Evolutionary conservation across 257 asterid genomes (phyloP), one percentile per base, ranked within the genome.

Genomic region (Salvia miltiorrhiza): DNA sequence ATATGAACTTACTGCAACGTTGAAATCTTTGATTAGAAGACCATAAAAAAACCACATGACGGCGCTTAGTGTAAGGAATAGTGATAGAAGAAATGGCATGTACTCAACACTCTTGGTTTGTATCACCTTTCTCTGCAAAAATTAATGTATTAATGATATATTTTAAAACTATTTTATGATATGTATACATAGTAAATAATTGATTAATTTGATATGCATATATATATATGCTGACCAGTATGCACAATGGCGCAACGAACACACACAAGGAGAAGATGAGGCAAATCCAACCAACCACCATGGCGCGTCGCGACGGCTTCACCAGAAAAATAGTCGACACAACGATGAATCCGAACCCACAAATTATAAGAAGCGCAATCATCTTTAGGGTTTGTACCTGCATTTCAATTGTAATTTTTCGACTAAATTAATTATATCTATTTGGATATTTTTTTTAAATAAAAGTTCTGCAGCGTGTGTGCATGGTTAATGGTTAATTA

Each of bases 11-110:
- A 89, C 92, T 2, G 90, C 90, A 17, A 87, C 77, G 73, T 76
- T 76, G 23, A 13, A 67, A 73, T 87, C 88, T 16, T 82, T 75
- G 21, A 75, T 70, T 4, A 85, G 58, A 4, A 89, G 69, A 17
- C 96, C 96, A 4, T 89, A 89, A 70, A 87, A 85, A 63, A 85
- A 89, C 88, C 94, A 89, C 78, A 80, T 81, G 54, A 89, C 87
- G 0, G 94, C 88, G 54, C 89, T 89, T 12, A 89, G 68, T 11
- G 96, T 87, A 60, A 89, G 93, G 57, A 83, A 89, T 17, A 85
- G 71, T 6, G 96, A 89, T 19, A 83, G 83, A 14, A 87, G 86
- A 54, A 87, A 66, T 10, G 96, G 96, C 96, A 89, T 89, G 76
- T 77, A 80, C 67, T 87, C 96, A 0, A 86, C 94, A 28, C 96